Percentiles rank a stretch among this genome's conserved stretches.
phyloP scores from a whole-genome alignment of 169 alveolate genomes.

The Plasmodium relictum region DNA sequence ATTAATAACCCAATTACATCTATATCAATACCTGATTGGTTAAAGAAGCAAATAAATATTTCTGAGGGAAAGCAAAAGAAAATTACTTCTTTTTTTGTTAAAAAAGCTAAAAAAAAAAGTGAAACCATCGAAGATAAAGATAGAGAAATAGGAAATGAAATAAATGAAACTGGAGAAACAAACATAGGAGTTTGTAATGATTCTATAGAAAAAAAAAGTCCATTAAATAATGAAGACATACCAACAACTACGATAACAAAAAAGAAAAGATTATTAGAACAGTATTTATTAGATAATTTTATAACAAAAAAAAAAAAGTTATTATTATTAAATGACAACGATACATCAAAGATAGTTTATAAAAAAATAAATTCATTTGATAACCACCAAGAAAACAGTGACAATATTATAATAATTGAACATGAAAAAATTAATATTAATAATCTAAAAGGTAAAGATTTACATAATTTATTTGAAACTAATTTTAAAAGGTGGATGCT shows the following conservation, averaged over 20 bases:
- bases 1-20: conserved; percentile 95
- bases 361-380: conserved; percentile 31
- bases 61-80: conserved; percentile 77
- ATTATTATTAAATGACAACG: conserved; percentile 23
- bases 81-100: conserved; percentile 79
- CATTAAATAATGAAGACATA: conserved; percentile 1
- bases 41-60: conserved; percentile 82
- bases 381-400: conserved; percentile 5
- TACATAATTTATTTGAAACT: conserved; percentile 41
- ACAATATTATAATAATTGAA: conserved; percentile 37
- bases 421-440: conserved; percentile 41
- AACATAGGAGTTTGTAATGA: not conserved
- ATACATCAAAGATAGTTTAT: not conserved
- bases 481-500: conserved; percentile 63
- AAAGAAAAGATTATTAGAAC: conserved; percentile 43
- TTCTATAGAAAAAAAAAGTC: conserved; percentile 37
- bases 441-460: conserved; percentile 33
- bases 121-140: conserved; percentile 29
- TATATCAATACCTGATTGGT: conserved; percentile 97
- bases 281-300: conserved; percentile 35
- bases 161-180: not conserved
- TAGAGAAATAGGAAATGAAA: not conserved
- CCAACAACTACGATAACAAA: not conserved
- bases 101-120: conserved; percentile 54
- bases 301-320: conserved; percentile 47